Percentiles rank a stretch among this genome's conserved stretches.
Conservation (phyloP, 176 grass and related monocot genomes). For the Zoysia pacifica region DNA sequence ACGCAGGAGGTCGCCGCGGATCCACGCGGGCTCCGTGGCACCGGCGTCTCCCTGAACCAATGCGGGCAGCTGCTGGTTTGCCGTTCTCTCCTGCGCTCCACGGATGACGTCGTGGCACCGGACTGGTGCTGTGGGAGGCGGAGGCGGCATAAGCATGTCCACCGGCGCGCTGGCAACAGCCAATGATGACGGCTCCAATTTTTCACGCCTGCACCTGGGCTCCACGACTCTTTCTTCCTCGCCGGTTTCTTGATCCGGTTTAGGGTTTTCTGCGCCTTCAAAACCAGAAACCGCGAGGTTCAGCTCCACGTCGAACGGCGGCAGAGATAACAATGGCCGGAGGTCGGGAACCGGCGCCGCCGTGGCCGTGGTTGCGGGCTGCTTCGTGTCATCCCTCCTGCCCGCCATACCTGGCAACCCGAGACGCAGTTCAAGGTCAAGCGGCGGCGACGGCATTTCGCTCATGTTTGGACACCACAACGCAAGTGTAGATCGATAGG, state of each 20-base stretch:
- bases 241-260: not conserved
- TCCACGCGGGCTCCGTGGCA: slow-evolving; percentile 22
- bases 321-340: no score
- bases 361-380: not conserved
- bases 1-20: not conserved
- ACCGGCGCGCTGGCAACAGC: no score
- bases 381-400: not conserved
- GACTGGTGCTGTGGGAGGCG: no score
- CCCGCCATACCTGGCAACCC: not conserved
- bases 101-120: no score
- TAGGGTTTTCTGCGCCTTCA: not conserved
- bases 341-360: not conserved
- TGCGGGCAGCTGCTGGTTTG: not conserved
- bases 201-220: not conserved
- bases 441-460: not conserved
- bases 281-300: not conserved
- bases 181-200: not conserved
- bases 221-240: not conserved
- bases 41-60: no score
- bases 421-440: not conserved
- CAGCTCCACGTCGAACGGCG: not conserved
- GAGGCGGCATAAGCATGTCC: no score
- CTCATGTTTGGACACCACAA: no score
- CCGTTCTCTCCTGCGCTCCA: not conserved
- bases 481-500: not conserved